Evolutionary conservation across 768 basidiomycete species (phyloP).

Genomic region (Lanmaoa pseudosensibilis): DNA sequence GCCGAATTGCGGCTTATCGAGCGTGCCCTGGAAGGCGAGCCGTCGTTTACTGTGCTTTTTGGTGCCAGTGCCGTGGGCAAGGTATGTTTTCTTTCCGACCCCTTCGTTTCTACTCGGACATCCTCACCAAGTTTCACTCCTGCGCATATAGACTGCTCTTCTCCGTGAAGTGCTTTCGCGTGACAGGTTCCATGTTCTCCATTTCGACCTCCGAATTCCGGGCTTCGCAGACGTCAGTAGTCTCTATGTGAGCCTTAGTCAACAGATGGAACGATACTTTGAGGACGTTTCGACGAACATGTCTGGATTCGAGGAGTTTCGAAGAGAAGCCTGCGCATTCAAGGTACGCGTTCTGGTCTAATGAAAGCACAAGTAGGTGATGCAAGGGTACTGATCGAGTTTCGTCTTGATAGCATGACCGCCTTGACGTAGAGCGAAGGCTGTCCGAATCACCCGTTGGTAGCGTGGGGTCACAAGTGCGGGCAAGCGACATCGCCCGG

Average conservation of each 20-base stretch:
- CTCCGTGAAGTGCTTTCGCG: constrained; percentile 73
- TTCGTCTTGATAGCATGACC: constrained; percentile 58
- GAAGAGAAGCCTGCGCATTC: constrained; percentile 75
- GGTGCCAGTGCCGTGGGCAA: constrained; percentile 84
- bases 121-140: not conserved
- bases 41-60: constrained; percentile 77
- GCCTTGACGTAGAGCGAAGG: constrained; percentile 69
- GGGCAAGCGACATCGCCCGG: constrained; percentile 77
- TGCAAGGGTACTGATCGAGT: constrained; percentile 2
- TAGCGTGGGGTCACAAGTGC: constrained; percentile 51
- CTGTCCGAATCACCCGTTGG: constrained; percentile 44
- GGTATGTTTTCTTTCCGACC: constrained; percentile 37
- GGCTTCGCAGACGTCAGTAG: constrained; percentile 82
- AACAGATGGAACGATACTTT: constrained; percentile 82
- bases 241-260: constrained; percentile 72
- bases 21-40: constrained; percentile 62
- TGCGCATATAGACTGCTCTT: constrained; percentile 59
- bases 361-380: not conserved
- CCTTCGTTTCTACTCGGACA: not conserved
- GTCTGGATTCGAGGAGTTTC: constrained; percentile 69
- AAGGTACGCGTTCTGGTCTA: constrained; percentile 47
- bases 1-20: constrained; percentile 67
- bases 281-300: constrained; percentile 56
- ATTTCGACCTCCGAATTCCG: constrained; percentile 81
- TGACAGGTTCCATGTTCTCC: constrained; percentile 72